These are phyloP conservation scores for Cymbopogon citratus DNA, from an alignment of 176 grass and related monocot genomes.

Conservation along the genomic window DNA sequence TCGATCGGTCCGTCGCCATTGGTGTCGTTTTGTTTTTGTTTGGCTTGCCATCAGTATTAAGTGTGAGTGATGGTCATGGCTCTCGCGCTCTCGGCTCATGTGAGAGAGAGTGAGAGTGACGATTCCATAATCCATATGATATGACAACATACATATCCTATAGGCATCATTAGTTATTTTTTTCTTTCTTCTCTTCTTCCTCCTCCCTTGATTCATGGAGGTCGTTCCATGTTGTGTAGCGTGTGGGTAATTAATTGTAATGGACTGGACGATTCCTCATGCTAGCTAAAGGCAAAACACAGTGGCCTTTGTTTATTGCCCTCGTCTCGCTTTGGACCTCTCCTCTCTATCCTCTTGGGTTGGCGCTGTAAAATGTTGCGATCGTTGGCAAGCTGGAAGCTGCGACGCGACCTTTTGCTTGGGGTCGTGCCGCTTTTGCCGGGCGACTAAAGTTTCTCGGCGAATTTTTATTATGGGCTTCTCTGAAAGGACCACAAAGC, in stretches of 20 bases:
- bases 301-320: constrained; percentile 25
- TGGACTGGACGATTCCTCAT: constrained; percentile 37
- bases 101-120: background rate
- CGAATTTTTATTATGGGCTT: constrained; percentile 12
- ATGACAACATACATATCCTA: constrained; percentile 19
- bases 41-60: constrained; percentile 44
- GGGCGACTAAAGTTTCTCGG: constrained; percentile 14
- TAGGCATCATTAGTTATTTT: background rate
- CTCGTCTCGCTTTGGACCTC: background rate
- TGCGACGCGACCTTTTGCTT: background rate
- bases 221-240: constrained; percentile 30
- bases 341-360: background rate
- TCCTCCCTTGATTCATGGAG: constrained; percentile 19
- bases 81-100: constrained; percentile 21
- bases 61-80: constrained; percentile 41
- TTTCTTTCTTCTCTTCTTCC: too few species aligned
- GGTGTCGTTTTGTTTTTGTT: constrained; percentile 34
- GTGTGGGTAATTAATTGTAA: constrained; percentile 33
- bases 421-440: constrained; percentile 21
- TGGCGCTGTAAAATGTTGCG: constrained; percentile 9
- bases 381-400: background rate
- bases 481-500: constrained; percentile 38
- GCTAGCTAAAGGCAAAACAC: constrained; percentile 48
- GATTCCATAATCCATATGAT: constrained; percentile 30
- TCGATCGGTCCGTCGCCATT: background rate